Evolutionary conservation across 305 asterid genomes (phyloP).

Genomic region (Fraxinus platypoda): DNA sequence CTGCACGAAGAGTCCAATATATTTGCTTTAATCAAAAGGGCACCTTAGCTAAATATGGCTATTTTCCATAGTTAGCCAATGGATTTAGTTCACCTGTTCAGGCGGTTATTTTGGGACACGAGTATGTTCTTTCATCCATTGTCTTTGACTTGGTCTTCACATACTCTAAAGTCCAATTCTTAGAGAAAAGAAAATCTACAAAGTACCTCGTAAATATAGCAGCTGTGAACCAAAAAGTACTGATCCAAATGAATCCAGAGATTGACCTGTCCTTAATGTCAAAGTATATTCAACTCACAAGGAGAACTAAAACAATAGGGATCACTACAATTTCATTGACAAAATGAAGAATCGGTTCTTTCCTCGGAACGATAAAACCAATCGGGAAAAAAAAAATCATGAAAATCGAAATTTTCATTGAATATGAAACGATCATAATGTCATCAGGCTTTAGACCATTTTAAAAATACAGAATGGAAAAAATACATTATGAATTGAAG

Average conservation of each 20-base stretch:
- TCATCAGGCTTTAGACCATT: not conserved
- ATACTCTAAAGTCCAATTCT: not conserved
- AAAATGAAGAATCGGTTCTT: not conserved
- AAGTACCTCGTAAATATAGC: not conserved
- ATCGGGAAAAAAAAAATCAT: not conserved
- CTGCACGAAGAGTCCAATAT: not conserved
- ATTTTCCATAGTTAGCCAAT: not conserved
- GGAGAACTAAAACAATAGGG: not conserved
- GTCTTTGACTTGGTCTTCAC: not conserved
- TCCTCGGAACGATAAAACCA: not conserved
- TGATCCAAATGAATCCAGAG: not conserved
- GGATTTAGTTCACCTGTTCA: not conserved
- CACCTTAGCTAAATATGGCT: not conserved
- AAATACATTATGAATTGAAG: conserved; percentile 6
- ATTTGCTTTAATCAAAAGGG: not conserved
- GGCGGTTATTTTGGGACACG: not conserved
- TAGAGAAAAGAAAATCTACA: conserved; percentile 2
- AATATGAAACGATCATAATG: not conserved
- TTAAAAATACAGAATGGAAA: conserved; percentile 10
- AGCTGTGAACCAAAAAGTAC: not conserved
- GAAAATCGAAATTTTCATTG: not conserved
- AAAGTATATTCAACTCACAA: not conserved
- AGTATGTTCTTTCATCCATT: not conserved
- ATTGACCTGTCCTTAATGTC: not conserved
- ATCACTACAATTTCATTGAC: conserved; percentile 5